Evolutionary conservation across 163 green algal species (phyloP).

Genomic region (Picocystis sp.): DNA sequence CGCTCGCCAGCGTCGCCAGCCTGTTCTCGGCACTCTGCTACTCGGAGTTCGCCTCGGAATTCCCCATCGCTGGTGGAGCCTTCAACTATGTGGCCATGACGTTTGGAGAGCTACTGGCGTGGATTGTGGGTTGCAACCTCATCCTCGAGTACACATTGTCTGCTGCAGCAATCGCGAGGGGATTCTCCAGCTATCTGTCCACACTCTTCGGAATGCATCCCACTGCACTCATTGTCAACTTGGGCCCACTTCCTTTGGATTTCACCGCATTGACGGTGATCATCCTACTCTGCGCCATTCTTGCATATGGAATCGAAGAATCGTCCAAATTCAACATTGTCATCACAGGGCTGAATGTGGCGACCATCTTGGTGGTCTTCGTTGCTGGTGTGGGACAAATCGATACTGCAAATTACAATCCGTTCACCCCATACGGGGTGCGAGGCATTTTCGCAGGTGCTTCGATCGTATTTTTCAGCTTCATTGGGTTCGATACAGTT

Average conservation of each 20-base stretch:
- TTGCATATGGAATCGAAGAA: conserved; percentile 36
- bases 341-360: conserved; percentile 36
- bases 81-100: conserved; percentile 53
- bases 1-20: conserved; percentile 33
- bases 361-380: conserved; percentile 54
- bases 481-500: conserved; percentile 53
- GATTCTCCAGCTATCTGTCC: conserved; percentile 50
- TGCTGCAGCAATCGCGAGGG: conserved; percentile 43
- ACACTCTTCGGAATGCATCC: conserved; percentile 29
- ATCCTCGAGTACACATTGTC: conserved; percentile 58
- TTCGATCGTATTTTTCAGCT: conserved; percentile 24
- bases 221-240: conserved; percentile 14
- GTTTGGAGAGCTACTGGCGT: conserved; percentile 53
- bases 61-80: conserved; percentile 47
- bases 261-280: conserved; percentile 15
- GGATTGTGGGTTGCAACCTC: conserved; percentile 50
- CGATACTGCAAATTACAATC: conserved; percentile 29
- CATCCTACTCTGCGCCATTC: conserved; percentile 26
- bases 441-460: conserved; percentile 38
- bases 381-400: conserved; percentile 25
- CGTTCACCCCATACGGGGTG: conserved; percentile 44
- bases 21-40: conserved; percentile 59
- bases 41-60: conserved; percentile 47
- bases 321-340: conserved; percentile 40
- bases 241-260: conserved; percentile 28